Percentiles rank a stretch among this genome's conserved stretches.
phyloP scores from a whole-genome alignment of 2,329 filamentous ascomycete species.

The Aspergillus candidus region DNA sequence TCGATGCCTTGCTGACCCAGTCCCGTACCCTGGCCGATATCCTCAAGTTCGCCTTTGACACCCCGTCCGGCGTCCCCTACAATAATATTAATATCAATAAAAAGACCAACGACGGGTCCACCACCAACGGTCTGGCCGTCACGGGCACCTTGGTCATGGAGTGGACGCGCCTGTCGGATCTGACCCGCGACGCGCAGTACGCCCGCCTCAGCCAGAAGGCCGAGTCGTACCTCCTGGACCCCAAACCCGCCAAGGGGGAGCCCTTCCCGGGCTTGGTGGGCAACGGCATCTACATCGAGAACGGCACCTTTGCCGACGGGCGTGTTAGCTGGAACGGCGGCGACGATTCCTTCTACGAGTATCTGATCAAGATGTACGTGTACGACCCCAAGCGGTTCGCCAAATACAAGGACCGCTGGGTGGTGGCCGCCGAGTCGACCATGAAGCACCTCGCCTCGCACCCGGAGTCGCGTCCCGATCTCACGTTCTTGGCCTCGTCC shows the following conservation, averaged over 20 bases:
- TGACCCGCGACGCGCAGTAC: constrained; percentile 64
- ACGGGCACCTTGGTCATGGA: constrained; percentile 75
- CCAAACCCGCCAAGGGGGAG: constrained; percentile 56
- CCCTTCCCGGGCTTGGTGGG: constrained; percentile 75
- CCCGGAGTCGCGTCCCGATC: constrained; percentile 58
- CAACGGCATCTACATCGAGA: constrained; percentile 56
- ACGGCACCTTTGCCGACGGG: constrained; percentile 62
- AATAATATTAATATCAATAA: constrained; percentile 60
- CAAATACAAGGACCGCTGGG: constrained; percentile 67
- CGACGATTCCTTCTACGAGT: constrained; percentile 79
- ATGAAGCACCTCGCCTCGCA: constrained; percentile 66
- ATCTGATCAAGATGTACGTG: constrained; percentile 84
- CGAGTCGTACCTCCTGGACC: constrained; percentile 63
- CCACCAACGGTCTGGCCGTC: constrained; percentile 66
- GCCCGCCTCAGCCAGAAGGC: constrained; percentile 59
- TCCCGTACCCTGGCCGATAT: constrained; percentile 63
- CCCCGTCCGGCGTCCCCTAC: constrained; percentile 65
- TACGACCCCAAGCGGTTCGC: constrained; percentile 63
- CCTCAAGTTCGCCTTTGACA: constrained; percentile 72
- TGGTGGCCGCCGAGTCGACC: constrained; percentile 66
- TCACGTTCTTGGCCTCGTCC: constrained; percentile 57
- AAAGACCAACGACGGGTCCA: constrained; percentile 44
- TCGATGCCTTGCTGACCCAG: constrained; percentile 60
- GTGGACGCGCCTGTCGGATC: constrained; percentile 73
- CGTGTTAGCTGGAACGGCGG: constrained; percentile 71